Conservation (phyloP, 2,329 filamentous ascomycete species). For the Onygenales sp. region DNA sequence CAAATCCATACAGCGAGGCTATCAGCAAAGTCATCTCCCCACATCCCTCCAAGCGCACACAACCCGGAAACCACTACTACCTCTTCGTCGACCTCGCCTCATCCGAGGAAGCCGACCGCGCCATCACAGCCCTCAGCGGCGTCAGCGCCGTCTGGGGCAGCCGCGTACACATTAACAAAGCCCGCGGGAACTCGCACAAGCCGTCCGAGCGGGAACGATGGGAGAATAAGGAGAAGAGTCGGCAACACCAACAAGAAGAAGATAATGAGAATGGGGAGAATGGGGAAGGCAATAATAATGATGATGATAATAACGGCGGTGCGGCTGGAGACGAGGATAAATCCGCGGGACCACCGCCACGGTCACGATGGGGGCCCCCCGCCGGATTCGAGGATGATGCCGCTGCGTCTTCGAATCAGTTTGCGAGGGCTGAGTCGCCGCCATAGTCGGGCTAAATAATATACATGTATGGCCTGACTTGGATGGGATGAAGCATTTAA, state of each 20-base stretch:
- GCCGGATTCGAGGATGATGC: constrained; percentile 1
- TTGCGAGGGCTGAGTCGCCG: background rate
- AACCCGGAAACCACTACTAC: constrained; percentile 51
- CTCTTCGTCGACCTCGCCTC: constrained; percentile 57
- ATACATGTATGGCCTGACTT: no score
- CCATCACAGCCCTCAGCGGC: constrained; percentile 37
- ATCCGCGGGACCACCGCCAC: background rate
- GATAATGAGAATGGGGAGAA: background rate
- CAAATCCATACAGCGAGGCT: constrained; percentile 24
- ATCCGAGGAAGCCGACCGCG: constrained; percentile 44
- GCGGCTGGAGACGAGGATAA: background rate
- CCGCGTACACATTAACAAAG: constrained; percentile 29
- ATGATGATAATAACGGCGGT: background rate
- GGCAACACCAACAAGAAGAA: background rate
- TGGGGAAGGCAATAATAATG: background rate
- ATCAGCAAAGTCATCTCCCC: constrained; percentile 49
- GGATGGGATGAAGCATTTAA: no score
- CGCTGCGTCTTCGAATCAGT: background rate
- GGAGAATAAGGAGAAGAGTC: constrained; percentile 2
- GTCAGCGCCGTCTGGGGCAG: constrained; percentile 31
- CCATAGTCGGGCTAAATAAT: background rate
- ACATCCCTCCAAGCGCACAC: constrained; percentile 45
- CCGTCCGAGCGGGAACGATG: constrained; percentile 19
- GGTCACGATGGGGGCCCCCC: constrained; percentile 1
- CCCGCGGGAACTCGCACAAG: constrained; percentile 27